Percentiles rank a stretch among this genome's conserved stretches.
phyloP scores from a whole-genome alignment of 768 basidiomycete genomes.

The Suillus americanus region DNA sequence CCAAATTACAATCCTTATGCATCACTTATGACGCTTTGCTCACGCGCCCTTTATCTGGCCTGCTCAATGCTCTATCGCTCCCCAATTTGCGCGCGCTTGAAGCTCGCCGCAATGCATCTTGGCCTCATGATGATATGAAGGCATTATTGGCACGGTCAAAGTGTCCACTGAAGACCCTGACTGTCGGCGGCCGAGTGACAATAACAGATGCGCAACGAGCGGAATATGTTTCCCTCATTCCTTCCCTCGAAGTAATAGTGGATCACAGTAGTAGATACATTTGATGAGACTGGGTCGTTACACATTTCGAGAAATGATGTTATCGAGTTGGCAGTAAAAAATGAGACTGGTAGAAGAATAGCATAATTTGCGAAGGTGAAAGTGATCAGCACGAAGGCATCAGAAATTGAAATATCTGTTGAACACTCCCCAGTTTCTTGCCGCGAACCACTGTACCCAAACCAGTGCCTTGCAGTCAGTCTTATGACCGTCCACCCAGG shows the following conservation, averaged over 20 bases:
- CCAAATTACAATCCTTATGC: constrained; percentile 12
- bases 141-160: constrained; percentile 18
- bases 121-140: constrained; percentile 17
- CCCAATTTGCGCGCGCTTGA: constrained; percentile 14
- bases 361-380: background rate
- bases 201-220: constrained; percentile 16
- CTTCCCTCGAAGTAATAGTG: constrained; percentile 14
- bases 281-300: background rate
- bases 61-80: constrained; percentile 17
- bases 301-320: background rate
- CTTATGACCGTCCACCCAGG: background rate
- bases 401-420: background rate
- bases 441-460: background rate
- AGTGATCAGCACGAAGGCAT: background rate
- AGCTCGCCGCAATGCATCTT: constrained; percentile 7
- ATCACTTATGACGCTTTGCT: constrained; percentile 1
- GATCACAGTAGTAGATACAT: background rate
- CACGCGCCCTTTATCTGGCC: constrained; percentile 4
- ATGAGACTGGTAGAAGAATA: background rate
- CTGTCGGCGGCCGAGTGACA: constrained; percentile 12
- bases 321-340: background rate
- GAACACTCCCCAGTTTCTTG: background rate
- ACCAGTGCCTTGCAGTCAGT: background rate
- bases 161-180: constrained; percentile 22
- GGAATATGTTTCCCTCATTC: constrained; percentile 15